These are phyloP conservation scores for Pleurotus tuoliensis DNA, from an alignment of 768 basidiomycete genomes.

Conservation along the genomic window DNA sequence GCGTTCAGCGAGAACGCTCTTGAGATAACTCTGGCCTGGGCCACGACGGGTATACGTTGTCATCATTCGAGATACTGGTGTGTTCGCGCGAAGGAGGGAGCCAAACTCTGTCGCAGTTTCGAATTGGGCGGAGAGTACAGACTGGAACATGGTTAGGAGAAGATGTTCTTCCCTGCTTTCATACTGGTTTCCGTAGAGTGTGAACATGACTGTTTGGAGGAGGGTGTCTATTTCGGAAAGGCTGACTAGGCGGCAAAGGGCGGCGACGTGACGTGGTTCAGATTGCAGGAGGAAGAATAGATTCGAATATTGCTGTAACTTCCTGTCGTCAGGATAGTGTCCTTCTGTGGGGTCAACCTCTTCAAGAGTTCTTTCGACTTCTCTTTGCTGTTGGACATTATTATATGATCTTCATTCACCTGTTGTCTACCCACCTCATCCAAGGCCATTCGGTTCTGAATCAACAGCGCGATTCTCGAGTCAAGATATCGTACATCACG, in stretches of 20 bases:
- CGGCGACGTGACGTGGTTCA: conserved; percentile 95
- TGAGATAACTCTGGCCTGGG: conserved; percentile 97
- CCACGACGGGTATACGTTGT: conserved; percentile 99
- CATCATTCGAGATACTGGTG: conserved; percentile 99
- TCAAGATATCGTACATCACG: conserved; percentile 98
- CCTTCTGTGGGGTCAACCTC: conserved; percentile 93
- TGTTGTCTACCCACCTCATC: conserved; percentile 66
- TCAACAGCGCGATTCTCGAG: conserved; percentile 93
- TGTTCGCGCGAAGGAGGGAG: conserved; percentile 97
- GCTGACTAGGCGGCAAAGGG: conserved; percentile 93
- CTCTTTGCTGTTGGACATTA: conserved; percentile 64
- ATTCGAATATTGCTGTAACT: conserved; percentile 94
- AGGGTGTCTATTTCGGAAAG: conserved; percentile 97
- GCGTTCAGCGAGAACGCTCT: conserved; percentile 94
- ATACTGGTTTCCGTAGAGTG: conserved; percentile 98
- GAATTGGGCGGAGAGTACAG: conserved; percentile 97
- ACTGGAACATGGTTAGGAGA: conserved; percentile 98
- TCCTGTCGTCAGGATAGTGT: conserved; percentile 91
- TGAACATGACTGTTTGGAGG: conserved; percentile 99
- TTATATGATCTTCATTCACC: too few relatives aligned
- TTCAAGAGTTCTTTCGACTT: conserved; percentile 93
- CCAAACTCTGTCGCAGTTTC: conserved; percentile 99
- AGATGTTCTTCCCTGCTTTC: conserved; percentile 98
- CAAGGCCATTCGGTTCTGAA: conserved; percentile 96
- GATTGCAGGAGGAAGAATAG: conserved; percentile 98